Base-by-base conservation (phyloP, 2,329 filamentous ascomycete species). In the Neocatenulostroma microsporum region DNA sequence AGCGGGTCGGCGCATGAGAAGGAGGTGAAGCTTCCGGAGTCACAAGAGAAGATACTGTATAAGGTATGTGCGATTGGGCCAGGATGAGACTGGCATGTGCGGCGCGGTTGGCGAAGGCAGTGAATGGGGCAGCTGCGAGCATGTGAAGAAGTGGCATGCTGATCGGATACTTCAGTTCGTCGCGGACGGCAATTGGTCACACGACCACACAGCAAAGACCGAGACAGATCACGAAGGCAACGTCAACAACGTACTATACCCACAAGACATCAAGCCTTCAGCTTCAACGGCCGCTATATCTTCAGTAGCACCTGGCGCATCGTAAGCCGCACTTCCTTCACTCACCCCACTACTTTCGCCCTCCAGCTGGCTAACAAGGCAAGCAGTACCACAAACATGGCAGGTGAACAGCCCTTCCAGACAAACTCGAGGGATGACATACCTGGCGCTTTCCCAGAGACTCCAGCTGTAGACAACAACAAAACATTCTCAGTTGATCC, bases 181-280 rank as follows among this genome's bases (percentile, higher is more conserved):
- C 53, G 89, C 95, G 49, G 86, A 98, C 73, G 85, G 84, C 50
- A 76, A 75, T 51, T 98, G 91, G 91, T 79, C 78, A 34, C 83
- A 80, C 60, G 88, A 95, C 64, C 77, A 80, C 53, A 78, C 78
- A 41, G 82, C 80, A 27, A 83, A 84, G 41, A 80, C 82, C 64
- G 88, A 95, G 66, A 76, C 78, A 56, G 89, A 95, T 70, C 73
- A 75, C 48, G 72, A 79, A 55, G 82, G 84, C 55, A 94, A 89
- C 73, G 71, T 87, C 54, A 96, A 96, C 74, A 96, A 96, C 76
- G 78, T 95, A 47, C 74, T 98, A 39, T 74, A 76, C 26, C 78
- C 82, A 40, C 76, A 86, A 45, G 74, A 85, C 56, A 82, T 94
- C 51, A 8, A 18, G 23, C 13, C 27, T 29, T 12, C 5, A 21